phyloP scores from a whole-genome alignment of 1,139 yeast species.

The Kurtzmaniella natalensis region DNA sequence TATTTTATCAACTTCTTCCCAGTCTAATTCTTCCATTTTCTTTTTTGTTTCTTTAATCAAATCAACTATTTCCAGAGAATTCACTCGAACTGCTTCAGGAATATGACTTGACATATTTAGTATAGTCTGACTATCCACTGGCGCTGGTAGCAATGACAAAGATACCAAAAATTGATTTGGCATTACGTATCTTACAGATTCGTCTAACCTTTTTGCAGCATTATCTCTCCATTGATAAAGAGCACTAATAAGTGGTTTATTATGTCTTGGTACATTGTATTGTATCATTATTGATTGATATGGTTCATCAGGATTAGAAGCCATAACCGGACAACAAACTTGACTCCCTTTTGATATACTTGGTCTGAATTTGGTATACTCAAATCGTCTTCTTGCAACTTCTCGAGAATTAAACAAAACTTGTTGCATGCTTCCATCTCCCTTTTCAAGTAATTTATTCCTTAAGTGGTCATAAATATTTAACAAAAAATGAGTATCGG shows the following conservation, averaged over 20 bases:
- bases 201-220: slow-evolving; percentile 73
- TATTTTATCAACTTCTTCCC: slow-evolving; percentile 25
- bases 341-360: slow-evolving; percentile 16
- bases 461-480: slow-evolving; percentile 75
- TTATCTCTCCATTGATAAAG: slow-evolving; percentile 82
- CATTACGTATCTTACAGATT: slow-evolving; percentile 79
- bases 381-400: slow-evolving; percentile 81
- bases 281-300: slow-evolving; percentile 58
- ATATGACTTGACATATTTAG: slow-evolving; percentile 46
- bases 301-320: slow-evolving; percentile 48
- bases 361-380: slow-evolving; percentile 63
- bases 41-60: slow-evolving; percentile 40
- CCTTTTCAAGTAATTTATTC: slow-evolving; percentile 47
- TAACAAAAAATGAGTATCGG: slow-evolving; percentile 89
- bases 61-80: slow-evolving; percentile 54
- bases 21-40: slow-evolving; percentile 20
- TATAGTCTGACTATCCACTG: slow-evolving; percentile 57
- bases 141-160: slow-evolving; percentile 50
- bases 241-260: slow-evolving; percentile 52
- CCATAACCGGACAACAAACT: slow-evolving; percentile 48
- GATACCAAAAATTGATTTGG: slow-evolving; percentile 73
- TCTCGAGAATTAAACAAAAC: slow-evolving; percentile 75
- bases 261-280: slow-evolving; percentile 58
- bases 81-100: slow-evolving; percentile 54
- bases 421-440: slow-evolving; percentile 21